phyloP scores from a whole-genome alignment of 2,329 filamentous ascomycete genomes.

The Colletotrichum higginsianum region DNA sequence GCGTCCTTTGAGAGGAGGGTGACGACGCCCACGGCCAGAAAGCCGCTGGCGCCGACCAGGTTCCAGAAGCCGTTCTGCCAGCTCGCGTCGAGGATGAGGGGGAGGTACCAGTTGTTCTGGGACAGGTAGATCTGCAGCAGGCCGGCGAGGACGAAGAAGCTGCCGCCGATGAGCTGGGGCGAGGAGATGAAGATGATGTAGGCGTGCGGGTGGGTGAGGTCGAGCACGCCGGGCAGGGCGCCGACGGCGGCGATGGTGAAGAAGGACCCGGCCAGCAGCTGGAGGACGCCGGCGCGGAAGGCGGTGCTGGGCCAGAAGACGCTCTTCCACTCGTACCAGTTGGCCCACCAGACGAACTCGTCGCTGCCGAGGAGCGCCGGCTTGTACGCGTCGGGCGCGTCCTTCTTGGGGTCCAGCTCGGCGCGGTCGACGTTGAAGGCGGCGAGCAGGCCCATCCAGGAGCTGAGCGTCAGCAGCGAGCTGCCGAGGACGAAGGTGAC shows the following conservation, averaged over 20 bases:
- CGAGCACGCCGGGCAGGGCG: slow-evolving; percentile 30
- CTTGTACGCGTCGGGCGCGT: slow-evolving; percentile 34
- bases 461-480: slow-evolving; percentile 20
- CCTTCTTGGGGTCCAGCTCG: slow-evolving; percentile 28
- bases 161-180: slow-evolving; percentile 35
- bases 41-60: slow-evolving; percentile 30
- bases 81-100: slow-evolving; percentile 28
- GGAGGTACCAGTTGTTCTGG: slow-evolving; percentile 35
- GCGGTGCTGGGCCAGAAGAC: slow-evolving; percentile 28
- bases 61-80: slow-evolving; percentile 41
- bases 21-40: slow-evolving; percentile 31
- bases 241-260: slow-evolving; percentile 36
- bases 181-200: slow-evolving; percentile 32
- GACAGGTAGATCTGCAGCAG: slow-evolving; percentile 31
- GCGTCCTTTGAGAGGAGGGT: slow-evolving; percentile 20
- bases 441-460: slow-evolving; percentile 29
- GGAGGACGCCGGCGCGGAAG: slow-evolving; percentile 35
- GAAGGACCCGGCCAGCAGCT: slow-evolving; percentile 25
- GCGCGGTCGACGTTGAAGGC: slow-evolving; percentile 37
- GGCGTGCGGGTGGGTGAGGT: slow-evolving; percentile 32
- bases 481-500: slow-evolving; percentile 24
- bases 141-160: slow-evolving; percentile 32
- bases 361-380: slow-evolving; percentile 34
- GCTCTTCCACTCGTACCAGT: slow-evolving; percentile 23
- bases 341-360: slow-evolving; percentile 31